Base-by-base conservation (phyloP, 208 protist species). In the Leishmania gerbilli region DNA sequence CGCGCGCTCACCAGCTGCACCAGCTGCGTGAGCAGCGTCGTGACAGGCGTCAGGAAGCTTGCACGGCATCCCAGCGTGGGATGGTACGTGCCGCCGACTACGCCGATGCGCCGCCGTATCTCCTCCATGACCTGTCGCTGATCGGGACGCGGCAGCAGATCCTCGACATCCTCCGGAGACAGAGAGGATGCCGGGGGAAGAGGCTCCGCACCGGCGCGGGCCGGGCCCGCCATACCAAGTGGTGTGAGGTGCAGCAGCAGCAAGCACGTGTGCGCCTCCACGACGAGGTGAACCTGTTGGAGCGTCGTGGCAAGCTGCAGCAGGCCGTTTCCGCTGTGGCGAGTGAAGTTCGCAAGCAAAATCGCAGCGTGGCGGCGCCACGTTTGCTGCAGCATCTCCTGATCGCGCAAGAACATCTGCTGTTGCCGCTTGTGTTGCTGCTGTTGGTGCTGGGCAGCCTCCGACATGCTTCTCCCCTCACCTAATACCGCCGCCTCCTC, bases 261-360 rank as follows among this genome's bases (percentile, higher is more conserved):
- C 56, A 92, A 90, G 82, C 92, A 95, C 71, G 89, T 93, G 82
- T 97, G 92, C 31, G 92, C 86, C 83, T 92, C 89, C 17, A 83
- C 80, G 31, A 93, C 74, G 49, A 93, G 90, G 31, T 88, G 82
- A 31, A 82, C 77, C 47, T 84, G 82, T 45, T 84, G 77, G 34
- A 95, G 80, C 17, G 75, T 80, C 34, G 90, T 87, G 27, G 90
- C 92, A 13, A 93, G 83, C 34, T 76, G 49, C 62, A 95, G 74
- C 58, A 95, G 79, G 7, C 86, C 90, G 37, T 90, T 87, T 24
- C 84, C 89, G 74, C 89, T 93, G 47, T 90, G 76, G 15, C 80
- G 83, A 24, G 90, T 95, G 85, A 92, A 94, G 82, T 95, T 95
- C 45, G 90, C 87, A 4, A 94, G 69, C 58, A 95, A 62, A 68